Base-by-base conservation (phyloP, 345 rosid species). In the Salix purpurea region DNA sequence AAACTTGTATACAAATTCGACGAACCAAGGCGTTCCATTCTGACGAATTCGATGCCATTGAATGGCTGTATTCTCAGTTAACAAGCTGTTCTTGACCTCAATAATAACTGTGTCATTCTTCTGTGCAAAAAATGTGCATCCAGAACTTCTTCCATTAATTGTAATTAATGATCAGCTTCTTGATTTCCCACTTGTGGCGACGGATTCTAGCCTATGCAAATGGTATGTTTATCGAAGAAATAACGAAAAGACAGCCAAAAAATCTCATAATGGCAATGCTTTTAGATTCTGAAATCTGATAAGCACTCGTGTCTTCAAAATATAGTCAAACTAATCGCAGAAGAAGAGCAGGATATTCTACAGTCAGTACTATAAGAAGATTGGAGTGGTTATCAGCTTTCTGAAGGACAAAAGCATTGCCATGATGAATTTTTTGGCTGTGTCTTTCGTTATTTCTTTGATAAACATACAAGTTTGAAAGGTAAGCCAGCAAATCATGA, bases 1-100 rank as follows among this genome's bases (percentile, higher is more conserved):
- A 36, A 94, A 89, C 72, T 65, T 65, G 62, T 89, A 87, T 9
- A 60, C 83, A 87, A 89, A 94, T 46, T 92, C 92, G 50, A 92
- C 96, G 69, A 86, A 87, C 90, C 95, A 91, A 3, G 89, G 95
- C 1, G 89, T 85, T 75, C 89, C 91, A 58, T 84, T 86, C 96
- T 93, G 90, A 23, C 91, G 79, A 44, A 93, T 90, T 48, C 96
- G 92, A 67, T 93, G 97, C 96, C 97, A 93, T 50, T 88, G 96
- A 50, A 93, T 85, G 4, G 93, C 87, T 0, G 85, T 68, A 50
- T 90, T 92, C 84, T 92, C 92, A 0, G 88, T 90, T 16, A 80
- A 18, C 78, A 94, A 78, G 39, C 83, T 85, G 78, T 94, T 94
- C 65, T 79, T 92, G 52, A 92, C 87, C 67, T 92, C 90, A 21